These are phyloP conservation scores for Pilasporangium apinafurcum DNA, from an alignment of 352 stramenopile genomes.

Conservation along the genomic window DNA sequence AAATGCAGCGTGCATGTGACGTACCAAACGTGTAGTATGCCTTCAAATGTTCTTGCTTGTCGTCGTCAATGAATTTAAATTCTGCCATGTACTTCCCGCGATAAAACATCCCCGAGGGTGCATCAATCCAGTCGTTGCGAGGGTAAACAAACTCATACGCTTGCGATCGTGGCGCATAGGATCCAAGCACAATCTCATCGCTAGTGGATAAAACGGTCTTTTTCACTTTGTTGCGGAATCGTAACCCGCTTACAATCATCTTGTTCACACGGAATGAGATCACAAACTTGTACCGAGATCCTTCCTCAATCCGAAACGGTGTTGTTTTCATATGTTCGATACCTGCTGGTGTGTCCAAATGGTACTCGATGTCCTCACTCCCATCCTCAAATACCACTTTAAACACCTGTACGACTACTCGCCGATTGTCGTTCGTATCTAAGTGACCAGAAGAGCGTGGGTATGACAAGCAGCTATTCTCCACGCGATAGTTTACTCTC, in stretches of 20 bases:
- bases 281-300: constrained; percentile 74
- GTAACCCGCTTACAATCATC: constrained; percentile 76
- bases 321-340: constrained; percentile 67
- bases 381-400: constrained; percentile 81
- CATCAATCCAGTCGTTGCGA: constrained; percentile 73
- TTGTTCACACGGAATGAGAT: constrained; percentile 84
- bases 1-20: too few species aligned
- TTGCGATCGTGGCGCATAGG: constrained; percentile 66
- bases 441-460: neutral
- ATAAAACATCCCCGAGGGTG: constrained; percentile 82
- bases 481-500: too few species aligned
- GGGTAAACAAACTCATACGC: constrained; percentile 83
- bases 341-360: constrained; percentile 57
- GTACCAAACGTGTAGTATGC: constrained; percentile 73
- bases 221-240: constrained; percentile 84
- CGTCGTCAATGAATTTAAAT: constrained; percentile 68
- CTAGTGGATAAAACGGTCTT: constrained; percentile 69
- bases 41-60: constrained; percentile 61
- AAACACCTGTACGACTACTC: constrained; percentile 83
- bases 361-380: constrained; percentile 57
- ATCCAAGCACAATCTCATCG: constrained; percentile 82
- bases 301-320: constrained; percentile 72
- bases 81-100: constrained; percentile 82
- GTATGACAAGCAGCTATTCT: neutral
- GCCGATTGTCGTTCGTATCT: constrained; percentile 54